A percentile compares a stretch with the other conserved stretches of the same genome.
Evolutionary conservation across 371 early-diverging fungal species (phyloP).

Genomic region (Circinella umbellata): DNA sequence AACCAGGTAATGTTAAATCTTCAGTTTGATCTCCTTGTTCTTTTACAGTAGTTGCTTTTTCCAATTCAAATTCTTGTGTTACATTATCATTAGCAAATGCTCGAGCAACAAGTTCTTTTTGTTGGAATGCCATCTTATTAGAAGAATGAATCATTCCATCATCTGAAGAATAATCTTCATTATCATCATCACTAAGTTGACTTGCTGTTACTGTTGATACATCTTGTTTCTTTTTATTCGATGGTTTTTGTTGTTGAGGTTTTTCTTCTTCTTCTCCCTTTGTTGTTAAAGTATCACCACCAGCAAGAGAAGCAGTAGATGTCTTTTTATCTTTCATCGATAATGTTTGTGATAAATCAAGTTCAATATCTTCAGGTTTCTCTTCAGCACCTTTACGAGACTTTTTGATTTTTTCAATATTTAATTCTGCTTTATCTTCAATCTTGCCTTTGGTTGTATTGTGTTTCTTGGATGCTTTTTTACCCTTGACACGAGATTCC

Average conservation of each 20-base stretch:
- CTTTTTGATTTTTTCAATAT: conserved; percentile 62
- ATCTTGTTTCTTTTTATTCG: conserved; percentile 19
- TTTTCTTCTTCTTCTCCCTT: conserved; percentile 17
- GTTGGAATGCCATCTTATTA: conserved; percentile 64
- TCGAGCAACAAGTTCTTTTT: conserved; percentile 86
- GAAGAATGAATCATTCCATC: conserved; percentile 56
- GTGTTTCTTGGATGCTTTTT: conserved; percentile 62
- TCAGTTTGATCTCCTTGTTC: conserved; percentile 79
- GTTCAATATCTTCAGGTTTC: conserved; percentile 52
- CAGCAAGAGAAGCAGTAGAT: too few relatives aligned
- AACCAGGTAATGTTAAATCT: conserved; percentile 91
- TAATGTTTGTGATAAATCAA: conserved; percentile 59
- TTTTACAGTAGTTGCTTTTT: conserved; percentile 72
- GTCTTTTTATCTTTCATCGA: conserved; percentile 15
- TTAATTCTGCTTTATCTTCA: conserved; percentile 62
- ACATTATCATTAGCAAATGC: conserved; percentile 95
- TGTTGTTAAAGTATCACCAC: too few relatives aligned
- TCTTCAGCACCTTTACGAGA: conserved; percentile 50
- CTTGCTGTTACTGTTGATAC: not conserved
- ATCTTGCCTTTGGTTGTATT: conserved; percentile 55
- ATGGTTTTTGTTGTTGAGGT: not conserved
- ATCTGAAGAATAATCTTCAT: conserved; percentile 26
- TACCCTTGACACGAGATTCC: conserved; percentile 45
- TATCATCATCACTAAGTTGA: conserved; percentile 17
- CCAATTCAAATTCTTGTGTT: conserved; percentile 86